These are phyloP conservation scores for Coleophoma crateriformis DNA, from an alignment of 2,329 filamentous ascomycete genomes.

Conservation along the genomic window DNA sequence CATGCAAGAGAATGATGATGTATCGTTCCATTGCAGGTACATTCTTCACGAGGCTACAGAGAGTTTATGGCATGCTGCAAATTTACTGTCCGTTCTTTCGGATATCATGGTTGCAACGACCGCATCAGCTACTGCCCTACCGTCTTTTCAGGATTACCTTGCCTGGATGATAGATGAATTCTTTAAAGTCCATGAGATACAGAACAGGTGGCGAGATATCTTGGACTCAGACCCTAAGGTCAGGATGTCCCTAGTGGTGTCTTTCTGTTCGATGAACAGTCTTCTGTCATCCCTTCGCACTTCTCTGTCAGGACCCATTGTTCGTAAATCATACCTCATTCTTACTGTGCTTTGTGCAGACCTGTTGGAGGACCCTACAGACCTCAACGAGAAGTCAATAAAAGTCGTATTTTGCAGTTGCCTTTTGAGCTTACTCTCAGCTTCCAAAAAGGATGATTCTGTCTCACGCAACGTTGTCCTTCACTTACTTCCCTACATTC, in stretches of 20 bases:
- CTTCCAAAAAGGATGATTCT: slow-evolving; percentile 17
- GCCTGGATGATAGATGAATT: slow-evolving; percentile 27
- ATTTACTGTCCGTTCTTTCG: slow-evolving; percentile 22
- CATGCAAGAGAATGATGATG: slow-evolving; percentile 3
- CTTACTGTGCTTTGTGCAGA: slow-evolving; percentile 20
- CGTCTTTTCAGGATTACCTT: slow-evolving; percentile 24
- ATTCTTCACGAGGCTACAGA: slow-evolving; percentile 12
- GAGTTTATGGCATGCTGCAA: slow-evolving; percentile 18
- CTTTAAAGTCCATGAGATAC: slow-evolving; percentile 13
- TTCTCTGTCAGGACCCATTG: slow-evolving; percentile 13
- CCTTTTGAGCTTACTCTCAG: slow-evolving; percentile 17
- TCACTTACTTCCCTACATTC: slow-evolving; percentile 17
- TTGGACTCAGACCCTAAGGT: slow-evolving; percentile 6
- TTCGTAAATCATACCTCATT: slow-evolving; percentile 23
- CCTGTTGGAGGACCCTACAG: slow-evolving; percentile 11
- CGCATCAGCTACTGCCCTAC: slow-evolving; percentile 18
- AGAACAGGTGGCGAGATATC: slow-evolving; percentile 12
- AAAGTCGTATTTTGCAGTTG: slow-evolving; percentile 12
- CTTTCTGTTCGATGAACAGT: slow-evolving; percentile 14
- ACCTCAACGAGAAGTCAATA: slow-evolving; percentile 10
- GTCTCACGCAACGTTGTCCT: slow-evolving; percentile 12
- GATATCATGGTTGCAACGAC: slow-evolving; percentile 20
- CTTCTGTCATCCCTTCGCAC: slow-evolving; percentile 15
- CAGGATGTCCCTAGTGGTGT: slow-evolving; percentile 3
- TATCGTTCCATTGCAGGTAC: slow-evolving; percentile 17